Evolutionary conservation across 805 yeast species (phyloP), one percentile per base, ranked within the genome.

Genomic region (Candida arabinofermentans): DNA sequence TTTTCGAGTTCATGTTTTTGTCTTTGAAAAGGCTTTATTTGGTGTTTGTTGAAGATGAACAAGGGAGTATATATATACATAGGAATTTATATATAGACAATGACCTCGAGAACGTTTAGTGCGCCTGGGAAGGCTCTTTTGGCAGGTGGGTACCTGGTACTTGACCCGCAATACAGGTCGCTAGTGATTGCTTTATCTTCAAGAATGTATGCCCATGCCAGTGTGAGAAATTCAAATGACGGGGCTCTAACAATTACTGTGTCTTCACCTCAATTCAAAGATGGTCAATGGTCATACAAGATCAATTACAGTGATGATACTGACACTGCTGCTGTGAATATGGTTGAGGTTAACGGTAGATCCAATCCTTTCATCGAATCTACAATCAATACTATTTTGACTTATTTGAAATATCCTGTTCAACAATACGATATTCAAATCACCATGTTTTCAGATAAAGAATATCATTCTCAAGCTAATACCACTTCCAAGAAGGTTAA

Each of bases 51-150:
- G n/a, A n/a, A n/a, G n/a, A n/a, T n/a, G n/a, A n/a, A n/a, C n/a
- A n/a, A n/a, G n/a, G n/a, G n/a, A n/a, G n/a, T n/a, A n/a, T n/a
- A n/a, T n/a, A n/a, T 23, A 7, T 23, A 4, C 6, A 21, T 32
- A 18, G 13, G 9, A 13, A 32, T 3, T 4, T 21, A 9, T 19
- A 13, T 5, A 33, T 22, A n/a, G 8, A 17, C 13, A 27, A 42
- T 42, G 47, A 12, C 17, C 17, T 14, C 19, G 48, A 64, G 66
- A 41, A 86, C 82, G 8, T 91, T 79, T 58, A 85, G 96, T 57
- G 95, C 98, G 0, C 97, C 99, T 0, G 97, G 98, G 0, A 93
- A 93, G 61, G 98, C 97, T 1, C 69, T 93, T 22, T 54, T 93
- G 10, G 96, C 93, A 1, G 99, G 99, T 16, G 99, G 99, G 0